Conservation (phyloP, 2,329 filamentous ascomycete genomes). For the Fusarium albidum region DNA sequence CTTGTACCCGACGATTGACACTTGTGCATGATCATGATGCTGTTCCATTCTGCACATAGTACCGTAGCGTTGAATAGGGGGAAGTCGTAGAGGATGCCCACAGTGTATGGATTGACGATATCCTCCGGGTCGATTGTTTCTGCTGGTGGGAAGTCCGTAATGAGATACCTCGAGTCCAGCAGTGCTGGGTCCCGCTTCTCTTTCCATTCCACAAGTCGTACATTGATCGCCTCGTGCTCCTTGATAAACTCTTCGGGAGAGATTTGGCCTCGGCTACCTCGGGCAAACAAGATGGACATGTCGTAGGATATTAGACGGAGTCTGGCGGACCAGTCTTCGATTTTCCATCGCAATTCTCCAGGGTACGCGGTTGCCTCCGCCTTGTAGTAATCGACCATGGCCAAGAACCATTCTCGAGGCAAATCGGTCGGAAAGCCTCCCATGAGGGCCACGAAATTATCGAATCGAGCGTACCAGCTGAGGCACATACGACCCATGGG, state of each 20-base stretch:
- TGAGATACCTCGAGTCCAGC: slow-evolving; percentile 66
- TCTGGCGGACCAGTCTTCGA: slow-evolving; percentile 71
- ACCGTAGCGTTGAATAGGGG: slow-evolving; percentile 79
- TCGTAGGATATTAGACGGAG: slow-evolving; percentile 80
- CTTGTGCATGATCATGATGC: slow-evolving; percentile 81
- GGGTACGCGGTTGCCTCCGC: slow-evolving; percentile 67
- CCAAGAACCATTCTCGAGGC: slow-evolving; percentile 79
- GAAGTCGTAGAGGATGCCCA: slow-evolving; percentile 73
- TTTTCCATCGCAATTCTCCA: slow-evolving; percentile 68
- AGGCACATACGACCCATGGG: slow-evolving; percentile 77
- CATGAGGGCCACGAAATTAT: slow-evolving; percentile 84
- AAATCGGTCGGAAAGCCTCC: slow-evolving; percentile 79
- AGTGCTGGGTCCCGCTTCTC: slow-evolving; percentile 68
- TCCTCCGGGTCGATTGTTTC: slow-evolving; percentile 63
- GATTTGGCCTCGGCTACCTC: slow-evolving; percentile 70
- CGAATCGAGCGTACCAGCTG: slow-evolving; percentile 91
- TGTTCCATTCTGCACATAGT: slow-evolving; percentile 78
- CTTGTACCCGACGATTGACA: slow-evolving; percentile 72
- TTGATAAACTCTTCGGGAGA: slow-evolving; percentile 68
- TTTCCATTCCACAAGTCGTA: slow-evolving; percentile 59
- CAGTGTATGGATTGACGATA: slow-evolving; percentile 77
- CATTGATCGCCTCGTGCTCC: slow-evolving; percentile 65
- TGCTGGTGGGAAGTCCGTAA: slow-evolving; percentile 68
- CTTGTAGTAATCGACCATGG: slow-evolving; percentile 69
- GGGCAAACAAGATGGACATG: slow-evolving; percentile 79